These are phyloP conservation scores for Boletus sensibilis DNA, from an alignment of 768 basidiomycete species.

Conservation along the genomic window DNA sequence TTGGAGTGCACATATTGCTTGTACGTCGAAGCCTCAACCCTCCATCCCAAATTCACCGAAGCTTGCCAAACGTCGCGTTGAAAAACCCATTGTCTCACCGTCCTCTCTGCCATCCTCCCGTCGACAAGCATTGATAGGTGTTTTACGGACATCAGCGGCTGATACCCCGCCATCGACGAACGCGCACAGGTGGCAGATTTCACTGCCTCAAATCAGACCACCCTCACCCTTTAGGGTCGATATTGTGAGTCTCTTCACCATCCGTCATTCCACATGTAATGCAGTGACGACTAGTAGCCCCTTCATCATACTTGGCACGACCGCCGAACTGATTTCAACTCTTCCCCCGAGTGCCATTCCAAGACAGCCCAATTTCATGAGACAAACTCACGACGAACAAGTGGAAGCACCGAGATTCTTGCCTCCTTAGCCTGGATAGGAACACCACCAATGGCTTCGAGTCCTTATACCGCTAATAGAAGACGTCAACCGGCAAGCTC, in stretches of 20 bases:
- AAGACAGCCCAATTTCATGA: background rate
- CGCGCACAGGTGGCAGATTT: background rate
- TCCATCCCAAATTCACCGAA: slow-evolving; percentile 1
- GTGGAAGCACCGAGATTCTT: slow-evolving; percentile 26
- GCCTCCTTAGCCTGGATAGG: slow-evolving; percentile 38
- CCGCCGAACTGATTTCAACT: slow-evolving; percentile 21
- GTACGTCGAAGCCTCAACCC: background rate
- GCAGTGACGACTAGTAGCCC: slow-evolving; percentile 24
- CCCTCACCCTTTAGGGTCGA: slow-evolving; percentile 29
- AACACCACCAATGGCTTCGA: background rate
- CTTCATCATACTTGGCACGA: slow-evolving; percentile 32
- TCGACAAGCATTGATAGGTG: background rate
- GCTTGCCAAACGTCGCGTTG: slow-evolving; percentile 3
- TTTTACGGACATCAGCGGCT: slow-evolving; percentile 5
- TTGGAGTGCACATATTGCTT: background rate
- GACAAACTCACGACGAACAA: slow-evolving; percentile 5
- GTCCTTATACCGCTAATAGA: background rate
- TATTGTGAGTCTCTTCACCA: slow-evolving; percentile 20
- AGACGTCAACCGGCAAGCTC: background rate
- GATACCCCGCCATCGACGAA: background rate
- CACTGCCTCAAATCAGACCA: slow-evolving; percentile 23
- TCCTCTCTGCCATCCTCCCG: background rate
- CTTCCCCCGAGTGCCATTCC: background rate
- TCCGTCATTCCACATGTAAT: background rate
- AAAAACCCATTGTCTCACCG: background rate